Conservation (phyloP, 257 asterid species). For the Gentiana straminea region DNA sequence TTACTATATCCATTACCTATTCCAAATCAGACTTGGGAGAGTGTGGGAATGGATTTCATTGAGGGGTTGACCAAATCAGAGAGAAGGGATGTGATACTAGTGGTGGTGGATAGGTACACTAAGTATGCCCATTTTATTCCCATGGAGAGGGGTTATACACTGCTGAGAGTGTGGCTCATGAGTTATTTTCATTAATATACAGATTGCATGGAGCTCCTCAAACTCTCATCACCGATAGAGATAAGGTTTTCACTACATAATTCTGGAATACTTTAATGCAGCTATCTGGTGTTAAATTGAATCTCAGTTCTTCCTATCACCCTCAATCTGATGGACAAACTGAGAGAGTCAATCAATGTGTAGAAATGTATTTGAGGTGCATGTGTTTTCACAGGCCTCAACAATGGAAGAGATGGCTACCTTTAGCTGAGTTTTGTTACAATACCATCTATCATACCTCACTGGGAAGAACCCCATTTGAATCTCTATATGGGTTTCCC, state of each 20-base stretch:
- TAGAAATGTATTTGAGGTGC: background rate
- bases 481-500: too few relatives aligned
- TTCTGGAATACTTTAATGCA: background rate
- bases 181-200: background rate
- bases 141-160: background rate
- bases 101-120: background rate
- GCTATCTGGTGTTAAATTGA: too few relatives aligned
- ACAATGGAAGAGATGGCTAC: background rate
- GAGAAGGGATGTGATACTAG: background rate
- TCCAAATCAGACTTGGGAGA: background rate
- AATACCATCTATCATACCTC: too few relatives aligned
- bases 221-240: too few relatives aligned
- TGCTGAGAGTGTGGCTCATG: background rate
- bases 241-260: background rate
- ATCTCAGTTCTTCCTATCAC: background rate
- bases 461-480: too few relatives aligned
- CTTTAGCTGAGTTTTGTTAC: background rate
- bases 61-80: background rate
- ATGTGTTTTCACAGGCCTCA: background rate
- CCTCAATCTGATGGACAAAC: too few relatives aligned
- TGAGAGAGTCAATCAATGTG: too few relatives aligned
- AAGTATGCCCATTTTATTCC: background rate
- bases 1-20: background rate
- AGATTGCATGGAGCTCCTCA: background rate
- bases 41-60: background rate